Evolutionary conservation across 352 stramenopile species (phyloP), one percentile per base, ranked within the genome.

Genomic region (Phytophthora megakarya): DNA sequence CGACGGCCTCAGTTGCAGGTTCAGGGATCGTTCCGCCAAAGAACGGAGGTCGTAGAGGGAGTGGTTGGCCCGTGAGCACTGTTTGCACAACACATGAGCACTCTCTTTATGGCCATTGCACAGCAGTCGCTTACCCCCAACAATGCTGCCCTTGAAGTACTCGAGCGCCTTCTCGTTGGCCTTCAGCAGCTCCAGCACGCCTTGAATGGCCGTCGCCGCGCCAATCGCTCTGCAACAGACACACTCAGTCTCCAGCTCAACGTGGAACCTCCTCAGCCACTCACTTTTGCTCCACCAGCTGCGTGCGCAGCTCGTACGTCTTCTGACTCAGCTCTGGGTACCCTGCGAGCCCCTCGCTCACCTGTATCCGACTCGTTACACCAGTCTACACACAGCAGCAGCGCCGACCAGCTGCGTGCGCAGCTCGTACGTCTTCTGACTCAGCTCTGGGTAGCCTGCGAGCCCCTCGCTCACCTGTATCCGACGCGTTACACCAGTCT

Each of bases 131-230:
- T 54, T 43, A 92, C 83, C 78, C 64, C 69, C 61, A 2, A 88
- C 77, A 21, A 90, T 82, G 61, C 66, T 80, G 15, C 58, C 64
- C 33, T 92, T 90, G 57, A 92, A 92, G 52, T 84, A 89, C 66
- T 73, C 65, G 18, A 80, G 58, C 40, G 78, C 83, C 30, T 72
- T 69, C 3, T 55, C 38, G 19, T 86, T 80, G 40, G 57, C 56
- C 53, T 75, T 63, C 3, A 92, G 60, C 46, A 92, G 56, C 25
- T 75, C 47, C 44, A 90, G 66, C 55, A 80, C 66, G 5, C 67
- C 60, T 28, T 72, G 42, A 18, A 92, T 82, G 18, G 80, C 76
- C 15, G 65, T 60, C 19, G 83, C 77, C 21, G 72, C 68, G 5
- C 70, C 70, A 38, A 92, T 77, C 0, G 76, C 42, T 61, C 80